Conservation (phyloP, 495 filamentous ascomycete genomes). For the Xylaria curta region DNA sequence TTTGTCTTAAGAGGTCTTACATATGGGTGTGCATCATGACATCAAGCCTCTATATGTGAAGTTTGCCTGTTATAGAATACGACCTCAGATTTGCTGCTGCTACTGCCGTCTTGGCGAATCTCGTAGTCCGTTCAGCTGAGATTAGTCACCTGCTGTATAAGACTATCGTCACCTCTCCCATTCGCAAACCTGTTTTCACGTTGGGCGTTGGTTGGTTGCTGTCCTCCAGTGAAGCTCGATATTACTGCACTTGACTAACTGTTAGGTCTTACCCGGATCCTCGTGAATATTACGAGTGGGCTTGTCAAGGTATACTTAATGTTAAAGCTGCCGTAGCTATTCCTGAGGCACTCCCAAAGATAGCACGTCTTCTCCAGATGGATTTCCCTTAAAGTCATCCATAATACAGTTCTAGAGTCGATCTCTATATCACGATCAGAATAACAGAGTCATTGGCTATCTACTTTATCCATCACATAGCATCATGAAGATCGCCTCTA, state of each 20-base stretch:
- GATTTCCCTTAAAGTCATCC: neutral
- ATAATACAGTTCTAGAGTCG: neutral
- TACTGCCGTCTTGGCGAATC: conserved; percentile 9
- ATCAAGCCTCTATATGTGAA: conserved; percentile 17
- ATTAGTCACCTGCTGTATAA: conserved; percentile 22
- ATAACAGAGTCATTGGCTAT: neutral
- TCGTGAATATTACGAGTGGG: neutral
- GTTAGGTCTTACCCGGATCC: neutral
- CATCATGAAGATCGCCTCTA: conserved; percentile 36
- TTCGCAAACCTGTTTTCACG: neutral
- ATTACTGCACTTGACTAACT: conserved; percentile 17
- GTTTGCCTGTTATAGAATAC: conserved; percentile 6
- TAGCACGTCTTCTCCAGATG: neutral
- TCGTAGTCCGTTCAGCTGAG: conserved; percentile 23
- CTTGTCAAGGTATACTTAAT: neutral
- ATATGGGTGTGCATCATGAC: conserved; percentile 24
- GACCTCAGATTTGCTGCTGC: neutral
- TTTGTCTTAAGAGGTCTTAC: conserved; percentile 5
- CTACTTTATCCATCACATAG: neutral
- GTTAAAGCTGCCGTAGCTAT: neutral
- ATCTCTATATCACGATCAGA: neutral
- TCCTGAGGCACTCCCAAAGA: neutral
- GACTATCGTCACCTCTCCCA: conserved; percentile 6
- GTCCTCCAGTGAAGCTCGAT: neutral
- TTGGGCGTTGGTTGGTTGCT: conserved; percentile 9